Conservation (phyloP, 2,329 filamentous ascomycete genomes). For the Beauveria scarabaeidicola region DNA sequence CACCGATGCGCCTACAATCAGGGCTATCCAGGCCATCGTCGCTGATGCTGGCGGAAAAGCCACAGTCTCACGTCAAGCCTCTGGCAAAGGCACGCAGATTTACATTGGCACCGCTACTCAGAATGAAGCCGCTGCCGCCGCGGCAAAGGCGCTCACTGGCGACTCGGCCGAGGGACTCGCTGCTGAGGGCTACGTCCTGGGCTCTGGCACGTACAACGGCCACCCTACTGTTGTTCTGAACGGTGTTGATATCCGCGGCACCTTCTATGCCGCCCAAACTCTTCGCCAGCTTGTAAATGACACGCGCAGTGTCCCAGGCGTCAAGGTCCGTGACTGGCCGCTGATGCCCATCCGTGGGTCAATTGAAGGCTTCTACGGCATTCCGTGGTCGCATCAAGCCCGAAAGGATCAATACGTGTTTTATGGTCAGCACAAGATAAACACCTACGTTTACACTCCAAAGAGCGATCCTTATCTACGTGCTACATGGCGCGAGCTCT, state of each 20-base stretch:
- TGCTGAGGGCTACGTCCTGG: conserved; percentile 13
- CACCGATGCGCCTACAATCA: conserved; percentile 10
- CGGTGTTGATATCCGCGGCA: conserved; percentile 12
- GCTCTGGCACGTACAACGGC: conserved; percentile 5
- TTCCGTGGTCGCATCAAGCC: conserved; percentile 14
- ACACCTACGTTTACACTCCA: conserved; percentile 15
- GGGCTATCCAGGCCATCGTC: conserved; percentile 8
- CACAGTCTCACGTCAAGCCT: not conserved
- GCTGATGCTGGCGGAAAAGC: conserved; percentile 8
- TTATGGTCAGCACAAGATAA: conserved; percentile 15
- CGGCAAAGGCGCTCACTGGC: conserved; percentile 12
- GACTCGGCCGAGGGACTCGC: conserved; percentile 5
- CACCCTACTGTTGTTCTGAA: conserved; percentile 12
- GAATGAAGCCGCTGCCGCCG: conserved; percentile 8
- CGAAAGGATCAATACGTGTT: conserved; percentile 14
- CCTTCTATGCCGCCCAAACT: conserved; percentile 14
- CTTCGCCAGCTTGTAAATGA: conserved; percentile 12
- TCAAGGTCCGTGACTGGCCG: conserved; percentile 14
- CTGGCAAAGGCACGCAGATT: conserved; percentile 8
- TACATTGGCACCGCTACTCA: conserved; percentile 9
- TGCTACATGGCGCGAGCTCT: conserved; percentile 12
- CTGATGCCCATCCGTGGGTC: conserved; percentile 15
- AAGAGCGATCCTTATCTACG: conserved; percentile 11
- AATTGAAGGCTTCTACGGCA: conserved; percentile 16
- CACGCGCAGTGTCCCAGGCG: conserved; percentile 1